Percentiles rank a stretch among this genome's conserved stretches.
Conservation (phyloP, 306 rosid species). For the Gynostemma pentaphyllum region DNA sequence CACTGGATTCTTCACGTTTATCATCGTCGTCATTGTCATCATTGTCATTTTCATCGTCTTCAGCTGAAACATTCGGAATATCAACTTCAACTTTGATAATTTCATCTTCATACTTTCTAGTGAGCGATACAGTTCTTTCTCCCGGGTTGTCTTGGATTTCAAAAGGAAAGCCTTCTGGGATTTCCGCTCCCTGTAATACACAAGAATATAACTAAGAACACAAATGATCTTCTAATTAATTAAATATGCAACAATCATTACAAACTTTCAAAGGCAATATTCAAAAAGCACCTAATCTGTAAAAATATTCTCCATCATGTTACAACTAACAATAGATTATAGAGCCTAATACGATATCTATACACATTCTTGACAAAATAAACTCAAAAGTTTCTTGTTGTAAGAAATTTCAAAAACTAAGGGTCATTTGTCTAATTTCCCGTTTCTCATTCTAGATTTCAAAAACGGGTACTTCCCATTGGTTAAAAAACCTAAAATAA, state of each 20-base stretch:
- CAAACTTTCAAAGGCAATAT: neutral
- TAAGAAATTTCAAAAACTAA: neutral
- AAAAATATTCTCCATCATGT: neutral
- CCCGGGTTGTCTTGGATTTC: slow-evolving; percentile 64
- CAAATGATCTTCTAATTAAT: neutral
- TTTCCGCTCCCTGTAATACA: slow-evolving; percentile 27
- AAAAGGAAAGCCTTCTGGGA: slow-evolving; percentile 51
- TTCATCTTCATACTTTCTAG: slow-evolving; percentile 52
- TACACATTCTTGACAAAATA: neutral
- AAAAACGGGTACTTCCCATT: too few species aligned
- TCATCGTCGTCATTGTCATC: slow-evolving; percentile 10
- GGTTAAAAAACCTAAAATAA: too few species aligned
- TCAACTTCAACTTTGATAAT: slow-evolving; percentile 59
- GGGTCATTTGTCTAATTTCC: too few species aligned
- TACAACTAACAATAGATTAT: too few species aligned
- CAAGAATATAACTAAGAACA: neutral
- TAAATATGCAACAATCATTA: neutral
- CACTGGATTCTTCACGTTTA: slow-evolving; percentile 28
- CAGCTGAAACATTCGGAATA: slow-evolving; percentile 33
- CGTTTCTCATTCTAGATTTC: too few species aligned
- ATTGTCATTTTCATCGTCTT: slow-evolving; percentile 25
- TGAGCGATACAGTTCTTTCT: slow-evolving; percentile 60
- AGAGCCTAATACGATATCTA: too few species aligned
- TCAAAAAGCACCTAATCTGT: neutral
- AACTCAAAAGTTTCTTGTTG: neutral